phyloP scores from a whole-genome alignment of 2,329 filamentous ascomycete genomes.

The Gaeumannomyces sp. region DNA sequence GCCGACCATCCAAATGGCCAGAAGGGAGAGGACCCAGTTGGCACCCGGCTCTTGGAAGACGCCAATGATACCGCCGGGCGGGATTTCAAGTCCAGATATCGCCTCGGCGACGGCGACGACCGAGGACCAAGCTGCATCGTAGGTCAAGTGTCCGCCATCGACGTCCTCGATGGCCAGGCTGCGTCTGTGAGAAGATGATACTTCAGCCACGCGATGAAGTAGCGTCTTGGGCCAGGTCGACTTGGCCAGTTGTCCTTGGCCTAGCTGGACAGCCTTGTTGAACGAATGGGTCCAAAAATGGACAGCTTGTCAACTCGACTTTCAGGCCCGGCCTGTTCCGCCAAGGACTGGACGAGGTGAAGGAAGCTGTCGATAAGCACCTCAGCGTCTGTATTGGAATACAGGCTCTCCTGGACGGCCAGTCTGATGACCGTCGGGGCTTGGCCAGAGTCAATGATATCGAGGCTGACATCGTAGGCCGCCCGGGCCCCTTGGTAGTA shows the following conservation, averaged over 20 bases:
- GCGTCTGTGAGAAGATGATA: slow-evolving; percentile 18
- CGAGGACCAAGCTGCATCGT: slow-evolving; percentile 22
- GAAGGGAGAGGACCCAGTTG: slow-evolving; percentile 30
- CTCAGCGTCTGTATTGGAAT: slow-evolving; percentile 22
- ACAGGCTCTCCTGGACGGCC: slow-evolving; percentile 25
- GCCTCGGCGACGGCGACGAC: neutral
- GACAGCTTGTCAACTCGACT: neutral
- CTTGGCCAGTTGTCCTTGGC: neutral
- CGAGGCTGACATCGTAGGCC: slow-evolving; percentile 28
- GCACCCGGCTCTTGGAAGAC: slow-evolving; percentile 33
- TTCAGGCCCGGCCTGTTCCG: neutral
- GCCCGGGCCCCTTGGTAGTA: slow-evolving; percentile 15
- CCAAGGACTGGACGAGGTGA: slow-evolving; percentile 5
- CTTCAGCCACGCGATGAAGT: slow-evolving; percentile 28
- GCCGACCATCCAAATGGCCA: slow-evolving; percentile 34
- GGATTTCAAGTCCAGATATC: neutral
- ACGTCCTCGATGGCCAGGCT: slow-evolving; percentile 17
- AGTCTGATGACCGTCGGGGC: slow-evolving; percentile 19
- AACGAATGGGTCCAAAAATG: neutral
- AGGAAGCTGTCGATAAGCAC: slow-evolving; percentile 19
- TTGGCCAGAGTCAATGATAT: slow-evolving; percentile 28
- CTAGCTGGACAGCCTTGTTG: neutral
- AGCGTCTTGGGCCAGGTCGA: slow-evolving; percentile 29
- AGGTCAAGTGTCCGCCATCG: slow-evolving; percentile 24
- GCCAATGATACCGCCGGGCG: slow-evolving; percentile 26